phyloP scores from a whole-genome alignment of 2,329 filamentous ascomycete genomes.

The Trichoderma atrobrunneum region DNA sequence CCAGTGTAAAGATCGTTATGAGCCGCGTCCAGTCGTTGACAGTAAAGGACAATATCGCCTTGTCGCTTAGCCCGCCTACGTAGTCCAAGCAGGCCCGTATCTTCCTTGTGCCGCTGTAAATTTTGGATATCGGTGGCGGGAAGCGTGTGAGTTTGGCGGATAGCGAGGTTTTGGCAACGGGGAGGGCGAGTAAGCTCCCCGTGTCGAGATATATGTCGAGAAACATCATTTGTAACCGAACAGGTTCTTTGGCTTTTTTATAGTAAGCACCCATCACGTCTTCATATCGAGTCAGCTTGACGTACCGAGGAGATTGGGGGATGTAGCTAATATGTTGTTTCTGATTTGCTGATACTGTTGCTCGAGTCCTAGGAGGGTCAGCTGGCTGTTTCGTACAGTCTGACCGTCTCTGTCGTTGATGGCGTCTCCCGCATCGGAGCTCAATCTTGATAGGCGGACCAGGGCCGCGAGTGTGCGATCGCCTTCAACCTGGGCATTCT shows the following conservation, averaged over 20 bases:
- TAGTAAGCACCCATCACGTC: not conserved
- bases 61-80: not conserved
- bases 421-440: not conserved
- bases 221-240: not conserved
- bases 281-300: not conserved
- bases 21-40: not conserved
- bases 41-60: not conserved
- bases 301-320: not conserved
- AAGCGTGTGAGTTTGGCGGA: not conserved
- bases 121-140: not conserved
- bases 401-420: not conserved
- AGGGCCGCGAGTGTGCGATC: not conserved
- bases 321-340: not conserved
- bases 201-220: not conserved
- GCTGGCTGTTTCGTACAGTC: not conserved
- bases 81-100: not conserved
- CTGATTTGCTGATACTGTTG: not conserved
- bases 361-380: not conserved
- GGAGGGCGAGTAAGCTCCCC: not conserved
- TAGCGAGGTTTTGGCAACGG: not conserved
- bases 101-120: not conserved
- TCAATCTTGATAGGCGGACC: not conserved
- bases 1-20: not conserved
- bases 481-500: not conserved
- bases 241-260: not conserved